A percentile compares a stretch with the other conserved stretches of the same genome.
These are phyloP conservation scores for Isatis lusitanica DNA, from an alignment of 441 rosid genomes.

Conservation along the genomic window DNA sequence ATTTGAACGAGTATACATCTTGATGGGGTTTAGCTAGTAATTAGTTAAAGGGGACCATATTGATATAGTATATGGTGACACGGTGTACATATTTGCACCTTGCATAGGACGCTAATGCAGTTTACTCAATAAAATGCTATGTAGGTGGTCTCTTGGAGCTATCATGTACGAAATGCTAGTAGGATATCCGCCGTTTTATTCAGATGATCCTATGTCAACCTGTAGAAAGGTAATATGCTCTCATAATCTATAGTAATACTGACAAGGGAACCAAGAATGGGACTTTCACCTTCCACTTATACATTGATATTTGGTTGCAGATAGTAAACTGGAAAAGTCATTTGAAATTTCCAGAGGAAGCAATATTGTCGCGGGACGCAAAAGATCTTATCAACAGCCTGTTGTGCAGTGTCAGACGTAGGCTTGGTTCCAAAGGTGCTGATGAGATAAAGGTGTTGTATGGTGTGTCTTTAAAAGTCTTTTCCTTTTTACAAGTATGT, in stretches of 20 bases:
- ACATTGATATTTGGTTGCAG: slow-evolving; percentile 39
- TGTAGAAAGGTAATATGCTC: slow-evolving; percentile 73
- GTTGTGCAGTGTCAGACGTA: slow-evolving; percentile 63
- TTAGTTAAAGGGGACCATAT: neutral
- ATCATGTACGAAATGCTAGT: slow-evolving; percentile 97
- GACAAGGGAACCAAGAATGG: neutral
- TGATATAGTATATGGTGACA: neutral
- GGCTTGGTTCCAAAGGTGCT: slow-evolving; percentile 68
- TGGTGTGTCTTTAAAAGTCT: slow-evolving; percentile 35
- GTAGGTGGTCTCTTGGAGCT: slow-evolving; percentile 98
- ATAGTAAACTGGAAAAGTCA: slow-evolving; percentile 76
- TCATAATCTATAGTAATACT: neutral
- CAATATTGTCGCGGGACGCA: slow-evolving; percentile 59
- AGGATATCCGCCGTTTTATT: slow-evolving; percentile 96
- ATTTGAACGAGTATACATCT: neutral
- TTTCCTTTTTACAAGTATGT: neutral
- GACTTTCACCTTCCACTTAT: neutral
- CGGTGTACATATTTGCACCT: neutral
- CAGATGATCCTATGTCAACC: slow-evolving; percentile 97
- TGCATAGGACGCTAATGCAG: slow-evolving; percentile 11
- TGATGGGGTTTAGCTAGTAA: neutral
- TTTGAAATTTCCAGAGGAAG: slow-evolving; percentile 79
- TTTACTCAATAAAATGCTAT: slow-evolving; percentile 4
- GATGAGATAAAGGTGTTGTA: slow-evolving; percentile 70
- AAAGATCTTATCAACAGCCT: slow-evolving; percentile 60